Conservation (phyloP, 257 asterid genomes). For the Plantago elongata region DNA sequence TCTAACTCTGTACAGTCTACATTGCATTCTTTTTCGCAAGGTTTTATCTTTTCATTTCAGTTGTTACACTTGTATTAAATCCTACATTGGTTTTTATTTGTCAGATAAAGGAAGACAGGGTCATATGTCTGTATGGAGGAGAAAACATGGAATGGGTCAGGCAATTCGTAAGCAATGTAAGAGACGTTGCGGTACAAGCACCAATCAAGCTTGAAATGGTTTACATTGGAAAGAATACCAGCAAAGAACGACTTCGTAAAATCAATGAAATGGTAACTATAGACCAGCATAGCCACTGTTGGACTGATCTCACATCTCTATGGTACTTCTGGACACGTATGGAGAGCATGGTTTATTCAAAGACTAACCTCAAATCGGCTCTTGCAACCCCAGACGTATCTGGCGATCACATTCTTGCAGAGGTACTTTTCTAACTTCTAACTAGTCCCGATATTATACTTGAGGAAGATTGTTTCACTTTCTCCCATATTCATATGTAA, state of each 20-base stretch:
- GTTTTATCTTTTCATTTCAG: background rate
- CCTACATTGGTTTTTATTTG: background rate
- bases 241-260: slow-evolving; percentile 30
- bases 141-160: slow-evolving; percentile 63
- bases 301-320: slow-evolving; percentile 37
- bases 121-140: slow-evolving; percentile 76
- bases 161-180: slow-evolving; percentile 32
- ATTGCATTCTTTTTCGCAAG: background rate
- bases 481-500: too few relatives aligned
- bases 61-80: background rate
- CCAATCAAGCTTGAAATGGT: slow-evolving; percentile 50
- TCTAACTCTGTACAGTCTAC: background rate
- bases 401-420: slow-evolving; percentile 49
- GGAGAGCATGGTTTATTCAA: slow-evolving; percentile 80
- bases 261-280: slow-evolving; percentile 26
- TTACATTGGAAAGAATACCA: slow-evolving; percentile 51
- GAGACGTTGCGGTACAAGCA: slow-evolving; percentile 29
- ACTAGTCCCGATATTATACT: background rate
- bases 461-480: background rate
- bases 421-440: slow-evolving; percentile 21
- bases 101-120: slow-evolving; percentile 44
- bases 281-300: slow-evolving; percentile 38
- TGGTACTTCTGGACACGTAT: slow-evolving; percentile 81
- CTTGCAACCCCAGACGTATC: slow-evolving; percentile 8
- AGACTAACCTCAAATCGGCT: slow-evolving; percentile 44